Percentiles rank a stretch among this genome's conserved stretches.
phyloP scores from a whole-genome alignment of 352 stramenopile genomes.

The Globisporangium acanthophoron region DNA sequence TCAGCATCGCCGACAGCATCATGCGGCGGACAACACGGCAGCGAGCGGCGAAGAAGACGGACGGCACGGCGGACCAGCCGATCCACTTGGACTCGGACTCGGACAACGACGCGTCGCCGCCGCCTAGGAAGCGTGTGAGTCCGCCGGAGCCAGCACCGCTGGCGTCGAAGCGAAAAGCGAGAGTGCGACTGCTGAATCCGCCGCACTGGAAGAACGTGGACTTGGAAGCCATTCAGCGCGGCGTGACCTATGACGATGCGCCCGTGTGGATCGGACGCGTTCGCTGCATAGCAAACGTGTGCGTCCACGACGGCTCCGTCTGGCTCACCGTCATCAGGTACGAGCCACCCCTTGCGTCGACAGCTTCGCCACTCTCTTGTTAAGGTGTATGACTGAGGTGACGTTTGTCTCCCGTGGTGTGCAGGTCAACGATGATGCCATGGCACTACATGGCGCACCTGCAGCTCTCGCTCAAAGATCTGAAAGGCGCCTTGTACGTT shows the following conservation, averaged over 20 bases:
- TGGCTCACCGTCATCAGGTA: slow-evolving; percentile 34
- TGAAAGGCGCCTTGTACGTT: slow-evolving; percentile 12
- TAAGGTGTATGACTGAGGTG: not conserved
- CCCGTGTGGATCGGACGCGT: slow-evolving; percentile 41
- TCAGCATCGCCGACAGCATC: slow-evolving; percentile 5
- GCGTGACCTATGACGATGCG: slow-evolving; percentile 12
- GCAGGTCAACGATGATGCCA: slow-evolving; percentile 4
- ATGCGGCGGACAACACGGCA: slow-evolving; percentile 2
- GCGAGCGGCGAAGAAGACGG: not conserved
- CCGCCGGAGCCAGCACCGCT: not conserved
- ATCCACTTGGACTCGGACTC: slow-evolving; percentile 51
- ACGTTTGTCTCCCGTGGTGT: not conserved
- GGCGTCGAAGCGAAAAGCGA: not conserved
- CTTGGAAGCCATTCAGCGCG: slow-evolving; percentile 17
- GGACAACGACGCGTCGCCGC: slow-evolving; percentile 16
- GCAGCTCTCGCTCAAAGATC: slow-evolving; percentile 4
- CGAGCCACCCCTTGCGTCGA: slow-evolving; percentile 3
- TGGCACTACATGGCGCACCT: slow-evolving; percentile 13
- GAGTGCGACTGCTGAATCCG: not conserved
- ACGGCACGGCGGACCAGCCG: slow-evolving; percentile 30
- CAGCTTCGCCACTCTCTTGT: not conserved
- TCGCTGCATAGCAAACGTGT: slow-evolving; percentile 26
- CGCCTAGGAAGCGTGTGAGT: slow-evolving; percentile 8
- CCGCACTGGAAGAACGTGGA: slow-evolving; percentile 19
- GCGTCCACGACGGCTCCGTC: slow-evolving; percentile 27